phyloP scores from a whole-genome alignment of 2,329 filamentous ascomycete genomes.

The Monosporascus sp. region DNA sequence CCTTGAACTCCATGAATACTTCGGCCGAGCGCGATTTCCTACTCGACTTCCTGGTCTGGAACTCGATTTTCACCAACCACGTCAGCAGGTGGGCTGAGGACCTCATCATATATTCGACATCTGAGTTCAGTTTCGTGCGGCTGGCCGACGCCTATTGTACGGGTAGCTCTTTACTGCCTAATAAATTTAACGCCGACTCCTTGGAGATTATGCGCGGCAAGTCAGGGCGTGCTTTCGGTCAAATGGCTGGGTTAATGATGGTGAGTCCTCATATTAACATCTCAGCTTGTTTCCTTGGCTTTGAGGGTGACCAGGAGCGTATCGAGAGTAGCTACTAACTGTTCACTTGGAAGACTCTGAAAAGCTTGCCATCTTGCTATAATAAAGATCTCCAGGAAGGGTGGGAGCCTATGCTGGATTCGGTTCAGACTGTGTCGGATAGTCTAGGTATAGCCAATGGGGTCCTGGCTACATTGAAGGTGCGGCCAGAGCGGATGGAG shows the following conservation, averaged over 20 bases:
- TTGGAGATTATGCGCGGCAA: conserved; percentile 71
- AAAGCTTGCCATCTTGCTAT: conserved; percentile 66
- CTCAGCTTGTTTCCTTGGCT: conserved; percentile 11
- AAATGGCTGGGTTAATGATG: conserved; percentile 63
- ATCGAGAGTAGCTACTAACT: conserved; percentile 25
- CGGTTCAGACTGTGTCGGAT: conserved; percentile 68
- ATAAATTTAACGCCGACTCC: conserved; percentile 58
- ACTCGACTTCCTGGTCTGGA: conserved; percentile 77
- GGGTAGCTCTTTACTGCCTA: conserved; percentile 74
- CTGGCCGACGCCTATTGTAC: conserved; percentile 78
- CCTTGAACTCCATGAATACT: conserved; percentile 73
- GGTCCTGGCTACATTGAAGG: conserved; percentile 62
- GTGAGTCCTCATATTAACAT: conserved; percentile 22
- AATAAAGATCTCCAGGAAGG: conserved; percentile 77
- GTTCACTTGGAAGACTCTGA: conserved; percentile 35
- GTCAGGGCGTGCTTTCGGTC: conserved; percentile 69
- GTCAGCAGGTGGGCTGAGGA: conserved; percentile 80
- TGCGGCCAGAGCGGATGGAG: conserved; percentile 65
- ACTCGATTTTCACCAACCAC: conserved; percentile 71
- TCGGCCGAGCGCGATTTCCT: conserved; percentile 79
- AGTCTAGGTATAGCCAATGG: conserved; percentile 71
- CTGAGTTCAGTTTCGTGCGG: conserved; percentile 71
- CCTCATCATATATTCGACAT: conserved; percentile 73
- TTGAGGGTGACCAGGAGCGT: conserved; percentile 16
- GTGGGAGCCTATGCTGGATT: conserved; percentile 71